A percentile compares a stretch with the other conserved stretches of the same genome.
Evolutionary conservation across 2,329 filamentous ascomycete species (phyloP).

Genomic region (Zymoseptoria brevis): DNA sequence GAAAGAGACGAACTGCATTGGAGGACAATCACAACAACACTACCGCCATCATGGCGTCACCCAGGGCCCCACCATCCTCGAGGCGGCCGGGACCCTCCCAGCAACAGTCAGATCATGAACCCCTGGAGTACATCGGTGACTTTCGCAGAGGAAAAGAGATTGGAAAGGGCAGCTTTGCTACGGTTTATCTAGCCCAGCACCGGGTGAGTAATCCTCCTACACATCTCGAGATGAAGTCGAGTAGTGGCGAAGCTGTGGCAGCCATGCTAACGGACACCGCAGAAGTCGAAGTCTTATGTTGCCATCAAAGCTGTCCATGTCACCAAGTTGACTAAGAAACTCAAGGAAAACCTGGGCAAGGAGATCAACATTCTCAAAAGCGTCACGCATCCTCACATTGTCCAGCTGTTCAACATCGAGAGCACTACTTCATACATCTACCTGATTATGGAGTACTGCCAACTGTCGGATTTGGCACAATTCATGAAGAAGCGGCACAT

Average conservation of each 20-base stretch:
- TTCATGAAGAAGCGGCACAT: conserved; percentile 93
- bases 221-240: neutral
- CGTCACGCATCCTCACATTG: conserved; percentile 92
- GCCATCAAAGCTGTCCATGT: conserved; percentile 96
- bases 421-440: conserved; percentile 85
- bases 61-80: conserved; percentile 22
- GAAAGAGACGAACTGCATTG: conserved; percentile 6
- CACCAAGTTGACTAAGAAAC: conserved; percentile 83
- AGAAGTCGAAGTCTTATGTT: conserved; percentile 74
- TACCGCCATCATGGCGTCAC: conserved; percentile 24
- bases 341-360: conserved; percentile 89
- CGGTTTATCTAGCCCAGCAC: conserved; percentile 58
- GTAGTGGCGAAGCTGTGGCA: neutral
- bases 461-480: conserved; percentile 83
- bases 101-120: conserved; percentile 26
- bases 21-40: neutral
- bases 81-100: conserved; percentile 25
- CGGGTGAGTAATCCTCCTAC: conserved; percentile 18
- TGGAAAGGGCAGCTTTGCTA: conserved; percentile 94
- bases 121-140: conserved; percentile 53
- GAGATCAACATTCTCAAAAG: conserved; percentile 95
- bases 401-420: conserved; percentile 88
- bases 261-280: conserved; percentile 15
- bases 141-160: conserved; percentile 84
- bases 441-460: conserved; percentile 97